Evolutionary conservation across 2,329 filamentous ascomycete genomes (phyloP).

Genomic region (Trichocomaceae sp.): DNA sequence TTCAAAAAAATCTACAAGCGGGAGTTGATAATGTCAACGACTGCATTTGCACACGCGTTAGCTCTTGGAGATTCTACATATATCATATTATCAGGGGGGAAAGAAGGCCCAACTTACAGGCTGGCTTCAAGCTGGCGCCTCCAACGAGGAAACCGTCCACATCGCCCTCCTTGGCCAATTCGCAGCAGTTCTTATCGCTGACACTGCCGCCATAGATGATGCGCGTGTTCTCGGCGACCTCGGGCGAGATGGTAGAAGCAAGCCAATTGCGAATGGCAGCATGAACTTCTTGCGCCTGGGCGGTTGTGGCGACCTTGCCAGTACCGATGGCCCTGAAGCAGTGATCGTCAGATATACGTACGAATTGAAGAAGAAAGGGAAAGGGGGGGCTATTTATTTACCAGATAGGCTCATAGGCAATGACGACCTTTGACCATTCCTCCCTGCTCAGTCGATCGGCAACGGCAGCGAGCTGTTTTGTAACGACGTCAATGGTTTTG

Average conservation of each 20-base stretch:
- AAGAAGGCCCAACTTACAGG: constrained; percentile 56
- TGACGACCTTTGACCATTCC: constrained; percentile 90
- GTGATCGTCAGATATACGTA: not conserved
- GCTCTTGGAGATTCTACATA: not conserved
- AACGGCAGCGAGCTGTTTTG: constrained; percentile 75
- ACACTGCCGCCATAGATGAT: constrained; percentile 97
- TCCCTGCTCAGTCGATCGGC: constrained; percentile 58
- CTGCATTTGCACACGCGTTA: constrained; percentile 23
- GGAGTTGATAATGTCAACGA: constrained; percentile 65
- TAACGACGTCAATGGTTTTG: constrained; percentile 69
- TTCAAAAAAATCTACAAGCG: constrained; percentile 36
- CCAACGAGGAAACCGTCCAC: constrained; percentile 98
- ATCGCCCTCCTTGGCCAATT: constrained; percentile 84
- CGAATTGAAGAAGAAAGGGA: not conserved
- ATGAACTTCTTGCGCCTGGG: constrained; percentile 92
- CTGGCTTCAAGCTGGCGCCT: constrained; percentile 93
- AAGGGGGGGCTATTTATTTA: constrained; percentile 45
- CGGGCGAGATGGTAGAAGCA: constrained; percentile 62
- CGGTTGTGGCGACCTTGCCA: constrained; percentile 80
- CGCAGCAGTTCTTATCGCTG: constrained; percentile 95
- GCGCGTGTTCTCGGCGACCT: constrained; percentile 77
- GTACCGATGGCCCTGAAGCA: constrained; percentile 67
- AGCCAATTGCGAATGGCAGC: constrained; percentile 88
- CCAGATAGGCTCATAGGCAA: constrained; percentile 99
- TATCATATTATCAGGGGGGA: too few species aligned